Evolutionary conservation across 2,329 filamentous ascomycete species (phyloP), one percentile per base, ranked within the genome.

Genomic region (Clonostachys rosea): DNA sequence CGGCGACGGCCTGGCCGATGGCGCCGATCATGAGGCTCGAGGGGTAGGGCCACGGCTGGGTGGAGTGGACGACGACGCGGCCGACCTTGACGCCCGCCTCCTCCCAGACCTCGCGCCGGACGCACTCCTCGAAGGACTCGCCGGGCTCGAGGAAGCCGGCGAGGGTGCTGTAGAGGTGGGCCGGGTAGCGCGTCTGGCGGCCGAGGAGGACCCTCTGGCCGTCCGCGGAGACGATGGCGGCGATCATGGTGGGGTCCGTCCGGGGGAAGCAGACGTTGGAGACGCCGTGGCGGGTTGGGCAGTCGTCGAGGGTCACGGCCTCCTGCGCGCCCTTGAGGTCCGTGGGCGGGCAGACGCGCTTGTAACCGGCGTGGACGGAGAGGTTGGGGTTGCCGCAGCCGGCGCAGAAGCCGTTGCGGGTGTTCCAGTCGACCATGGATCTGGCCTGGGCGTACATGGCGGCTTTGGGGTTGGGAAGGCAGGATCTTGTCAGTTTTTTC

Each of bases 201-300:
- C 94, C 94, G 1, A 99, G 84, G 8, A 99, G 80, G 37, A 96
- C 70, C 51, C 83, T 81, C 54, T 84, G 79, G 44, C 87, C 87
- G 56, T 95, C 89, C 44, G 84, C 76, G 46, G 87, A 95, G 34
- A 97, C 81, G 11, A 96, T 86, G 1, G 91, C 92, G 70, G 95
- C 91, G 68, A 99, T 99, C 64, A 97, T 91, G 30, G 90, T 95
- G 1, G 91, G 91, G 58, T 96, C 91, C 3, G 92, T 96, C 44
- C 91, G 83, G 4, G 92, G 92, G 74, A 96, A 97, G 60, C 79
- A 86, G 46, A 96, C 76, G 68, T 99, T 99, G 34, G 91, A 95
- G 42, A 99, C 72, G 24, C 89, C 91, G 37, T 83, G 86, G 46
- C 94, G 82, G 1, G 91, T 95, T 8, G 81, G 84, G 67, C 94